A percentile compares a stretch with the other conserved stretches of the same genome.
These are phyloP conservation scores for Myriosclerotinia curreyana DNA, from an alignment of 2,329 filamentous ascomycete genomes.

Conservation along the genomic window DNA sequence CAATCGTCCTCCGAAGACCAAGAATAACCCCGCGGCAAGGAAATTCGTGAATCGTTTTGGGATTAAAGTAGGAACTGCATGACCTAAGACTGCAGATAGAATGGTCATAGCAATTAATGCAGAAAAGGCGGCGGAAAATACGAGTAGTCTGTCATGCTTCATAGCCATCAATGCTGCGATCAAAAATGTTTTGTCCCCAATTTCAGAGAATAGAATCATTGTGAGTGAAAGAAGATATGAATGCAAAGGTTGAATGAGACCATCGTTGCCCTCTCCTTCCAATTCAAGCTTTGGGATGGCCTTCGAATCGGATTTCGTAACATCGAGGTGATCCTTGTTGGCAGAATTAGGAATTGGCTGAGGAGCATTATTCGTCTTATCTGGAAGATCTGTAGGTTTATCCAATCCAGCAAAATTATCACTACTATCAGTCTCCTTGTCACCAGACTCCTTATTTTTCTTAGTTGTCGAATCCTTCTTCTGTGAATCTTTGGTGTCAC, in stretches of 20 bases:
- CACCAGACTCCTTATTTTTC: constrained; percentile 41
- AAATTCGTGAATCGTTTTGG: constrained; percentile 90
- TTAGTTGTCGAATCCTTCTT: constrained; percentile 41
- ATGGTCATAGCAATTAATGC: constrained; percentile 93
- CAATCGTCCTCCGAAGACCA: constrained; percentile 83
- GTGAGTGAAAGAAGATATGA: constrained; percentile 89
- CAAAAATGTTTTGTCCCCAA: constrained; percentile 98
- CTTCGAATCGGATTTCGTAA: constrained; percentile 45
- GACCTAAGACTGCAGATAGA: constrained; percentile 86
- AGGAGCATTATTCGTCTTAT: constrained; percentile 71
- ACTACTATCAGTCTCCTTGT: constrained; percentile 32
- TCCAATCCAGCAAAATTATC: constrained; percentile 51
- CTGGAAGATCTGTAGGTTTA: constrained; percentile 80
- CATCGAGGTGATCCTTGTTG: constrained; percentile 61
- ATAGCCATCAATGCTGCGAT: constrained; percentile 98
- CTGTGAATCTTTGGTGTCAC: constrained; percentile 38
- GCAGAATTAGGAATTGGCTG: constrained; percentile 65
- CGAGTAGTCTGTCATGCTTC: constrained; percentile 90
- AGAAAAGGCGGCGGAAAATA: constrained; percentile 92
- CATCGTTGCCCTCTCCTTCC: constrained; percentile 49
- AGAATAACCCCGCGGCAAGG: constrained; percentile 78
- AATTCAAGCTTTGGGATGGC: constrained; percentile 38
- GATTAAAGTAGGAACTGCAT: constrained; percentile 85
- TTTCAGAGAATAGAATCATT: constrained; percentile 96
- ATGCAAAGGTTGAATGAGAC: constrained; percentile 75